Conservation (phyloP, 78 protist species). For the Dictyostelium intermedium region DNA sequence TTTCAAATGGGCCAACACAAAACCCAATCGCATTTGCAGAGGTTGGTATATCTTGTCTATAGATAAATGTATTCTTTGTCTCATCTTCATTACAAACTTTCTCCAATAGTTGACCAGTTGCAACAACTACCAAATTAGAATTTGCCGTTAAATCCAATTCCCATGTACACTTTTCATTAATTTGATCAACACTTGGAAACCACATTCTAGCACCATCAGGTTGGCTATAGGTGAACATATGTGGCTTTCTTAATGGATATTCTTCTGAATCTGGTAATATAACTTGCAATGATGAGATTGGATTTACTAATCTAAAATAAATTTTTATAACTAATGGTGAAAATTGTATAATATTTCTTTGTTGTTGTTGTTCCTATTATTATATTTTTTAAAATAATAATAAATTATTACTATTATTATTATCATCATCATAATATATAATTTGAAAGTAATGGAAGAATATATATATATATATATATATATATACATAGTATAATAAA, state of each 20-base stretch:
- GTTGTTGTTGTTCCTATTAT: not conserved
- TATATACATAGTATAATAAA: not conserved
- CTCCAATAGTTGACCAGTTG: slow-evolving; percentile 49
- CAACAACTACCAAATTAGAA: slow-evolving; percentile 48
- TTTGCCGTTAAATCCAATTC: slow-evolving; percentile 67
- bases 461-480: not conserved
- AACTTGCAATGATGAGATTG: slow-evolving; percentile 41
- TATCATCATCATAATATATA: not conserved
- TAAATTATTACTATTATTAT: not conserved
- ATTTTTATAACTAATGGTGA: slow-evolving; percentile 26
- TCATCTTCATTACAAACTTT: slow-evolving; percentile 68
- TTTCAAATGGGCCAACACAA: slow-evolving; percentile 72
- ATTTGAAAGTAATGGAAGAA: too few relatives aligned
- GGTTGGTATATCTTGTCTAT: slow-evolving; percentile 55
- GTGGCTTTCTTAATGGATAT: slow-evolving; percentile 49
- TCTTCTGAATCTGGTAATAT: slow-evolving; percentile 26
- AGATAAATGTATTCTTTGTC: slow-evolving; percentile 48
- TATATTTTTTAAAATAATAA: not conserved
- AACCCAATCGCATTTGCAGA: slow-evolving; percentile 43
- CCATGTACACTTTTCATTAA: slow-evolving; percentile 71
- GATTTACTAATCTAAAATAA: slow-evolving; percentile 1
- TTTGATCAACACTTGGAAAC: slow-evolving; percentile 73
- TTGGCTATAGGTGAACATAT: slow-evolving; percentile 39
- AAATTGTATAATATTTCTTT: slow-evolving; percentile 40
- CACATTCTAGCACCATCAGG: slow-evolving; percentile 74